These are phyloP conservation scores for Thraustochytrium striatum DNA, from an alignment of 352 stramenopile genomes.

Conservation along the genomic window DNA sequence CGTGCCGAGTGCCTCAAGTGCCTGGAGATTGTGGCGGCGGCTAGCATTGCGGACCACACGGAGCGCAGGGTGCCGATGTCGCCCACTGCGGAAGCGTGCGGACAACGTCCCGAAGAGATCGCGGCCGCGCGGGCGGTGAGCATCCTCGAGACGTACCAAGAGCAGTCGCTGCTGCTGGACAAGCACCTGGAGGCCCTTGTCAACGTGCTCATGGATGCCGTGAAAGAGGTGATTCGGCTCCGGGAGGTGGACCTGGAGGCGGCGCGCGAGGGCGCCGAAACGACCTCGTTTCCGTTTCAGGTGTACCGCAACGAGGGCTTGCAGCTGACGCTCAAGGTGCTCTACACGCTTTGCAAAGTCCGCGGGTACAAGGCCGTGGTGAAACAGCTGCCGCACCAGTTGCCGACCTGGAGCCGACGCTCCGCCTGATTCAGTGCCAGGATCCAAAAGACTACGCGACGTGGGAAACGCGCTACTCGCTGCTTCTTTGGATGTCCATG, in stretches of 20 bases:
- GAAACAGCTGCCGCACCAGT: constrained; percentile 90
- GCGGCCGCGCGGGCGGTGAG: background rate
- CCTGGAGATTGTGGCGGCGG: background rate
- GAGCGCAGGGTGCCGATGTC: background rate
- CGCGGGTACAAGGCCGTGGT: constrained; percentile 89
- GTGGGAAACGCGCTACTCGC: constrained; percentile 75
- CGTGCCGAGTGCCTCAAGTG: background rate
- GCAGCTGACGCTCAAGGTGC: constrained; percentile 76
- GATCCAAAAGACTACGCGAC: constrained; percentile 69
- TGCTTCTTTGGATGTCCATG: constrained; percentile 96
- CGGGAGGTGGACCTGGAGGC: constrained; percentile 49
- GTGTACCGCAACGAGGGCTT: constrained; percentile 62
- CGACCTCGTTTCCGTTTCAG: constrained; percentile 67
- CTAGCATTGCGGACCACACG: background rate
- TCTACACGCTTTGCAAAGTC: constrained; percentile 94
- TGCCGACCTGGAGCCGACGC: constrained; percentile 84
- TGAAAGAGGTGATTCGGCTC: constrained; percentile 62
- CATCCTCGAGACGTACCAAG: constrained; percentile 76
- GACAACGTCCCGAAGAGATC: background rate
- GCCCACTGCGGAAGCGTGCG: background rate
- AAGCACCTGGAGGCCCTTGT: constrained; percentile 71
- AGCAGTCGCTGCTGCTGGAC: constrained; percentile 81
- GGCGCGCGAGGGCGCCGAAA: constrained; percentile 8
- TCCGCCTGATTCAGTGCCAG: constrained; percentile 72
- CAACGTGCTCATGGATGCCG: constrained; percentile 63